A percentile compares a stretch with the other conserved stretches of the same genome.
These are phyloP conservation scores for Xerocomus brunneocitrinus DNA, from an alignment of 768 basidiomycete genomes.

Conservation along the genomic window DNA sequence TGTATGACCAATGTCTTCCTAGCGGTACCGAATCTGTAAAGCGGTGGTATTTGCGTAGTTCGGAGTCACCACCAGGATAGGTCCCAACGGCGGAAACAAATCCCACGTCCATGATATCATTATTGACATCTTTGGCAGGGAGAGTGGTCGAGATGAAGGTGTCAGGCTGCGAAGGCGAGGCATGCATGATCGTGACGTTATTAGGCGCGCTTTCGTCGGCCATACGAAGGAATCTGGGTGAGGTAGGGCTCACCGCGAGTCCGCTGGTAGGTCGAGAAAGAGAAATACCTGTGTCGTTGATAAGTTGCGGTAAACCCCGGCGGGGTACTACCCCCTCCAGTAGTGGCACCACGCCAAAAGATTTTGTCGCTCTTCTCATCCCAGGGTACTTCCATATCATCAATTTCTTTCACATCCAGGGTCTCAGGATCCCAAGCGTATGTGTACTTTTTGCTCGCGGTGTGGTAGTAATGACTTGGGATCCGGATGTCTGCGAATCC, in stretches of 20 bases:
- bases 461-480: slow-evolving; percentile 95
- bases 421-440: slow-evolving; percentile 87
- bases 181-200: slow-evolving; percentile 64
- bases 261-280: slow-evolving; percentile 3
- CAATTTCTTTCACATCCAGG: slow-evolving; percentile 66
- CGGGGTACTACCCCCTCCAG: slow-evolving; percentile 87
- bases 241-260: background rate
- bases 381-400: slow-evolving; percentile 34
- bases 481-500: slow-evolving; percentile 91
- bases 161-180: slow-evolving; percentile 56
- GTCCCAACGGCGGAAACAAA: slow-evolving; percentile 76
- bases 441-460: slow-evolving; percentile 62
- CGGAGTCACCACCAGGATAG: slow-evolving; percentile 73
- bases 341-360: slow-evolving; percentile 95
- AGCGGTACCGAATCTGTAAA: slow-evolving; percentile 75
- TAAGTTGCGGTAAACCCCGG: slow-evolving; percentile 78
- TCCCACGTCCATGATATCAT: slow-evolving; percentile 80
- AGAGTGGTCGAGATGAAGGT: slow-evolving; percentile 61
- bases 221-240: slow-evolving; percentile 66
- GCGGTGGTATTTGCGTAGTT: slow-evolving; percentile 61
- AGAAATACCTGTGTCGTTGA: slow-evolving; percentile 73
- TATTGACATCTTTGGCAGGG: slow-evolving; percentile 58
- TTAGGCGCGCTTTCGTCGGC: slow-evolving; percentile 45
- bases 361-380: slow-evolving; percentile 80
- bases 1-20: slow-evolving; percentile 88